These are phyloP conservation scores for Termitomyces sp. DNA, from an alignment of 768 basidiomycete species.

Conservation along the genomic window DNA sequence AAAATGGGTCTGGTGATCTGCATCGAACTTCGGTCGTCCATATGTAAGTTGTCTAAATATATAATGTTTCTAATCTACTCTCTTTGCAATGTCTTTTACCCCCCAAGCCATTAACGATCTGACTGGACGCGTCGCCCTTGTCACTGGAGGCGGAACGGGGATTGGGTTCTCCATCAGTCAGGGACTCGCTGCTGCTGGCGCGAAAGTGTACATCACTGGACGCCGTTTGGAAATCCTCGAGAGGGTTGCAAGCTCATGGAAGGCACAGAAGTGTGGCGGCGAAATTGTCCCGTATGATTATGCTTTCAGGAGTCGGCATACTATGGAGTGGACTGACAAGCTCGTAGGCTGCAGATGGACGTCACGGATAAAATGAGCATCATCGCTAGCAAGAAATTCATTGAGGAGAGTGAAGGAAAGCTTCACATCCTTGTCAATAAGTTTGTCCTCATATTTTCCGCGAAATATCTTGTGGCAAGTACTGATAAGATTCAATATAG, in stretches of 20 bases:
- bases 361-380: conserved; percentile 69
- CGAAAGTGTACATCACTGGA: conserved; percentile 77
- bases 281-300: conserved; percentile 50
- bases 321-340: neutral
- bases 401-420: conserved; percentile 58
- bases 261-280: conserved; percentile 36
- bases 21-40: neutral
- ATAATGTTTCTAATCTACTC: neutral
- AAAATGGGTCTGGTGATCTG: neutral
- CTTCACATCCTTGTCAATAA: conserved; percentile 82
- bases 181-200: conserved; percentile 72
- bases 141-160: conserved; percentile 50
- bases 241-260: conserved; percentile 44
- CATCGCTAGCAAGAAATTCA: conserved; percentile 39
- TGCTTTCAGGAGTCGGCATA: neutral
- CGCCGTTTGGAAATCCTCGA: conserved; percentile 62
- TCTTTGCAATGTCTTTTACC: conserved; percentile 22
- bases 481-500: conserved; percentile 27
- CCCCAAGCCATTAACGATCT: conserved; percentile 43
- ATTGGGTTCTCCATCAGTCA: conserved; percentile 61
- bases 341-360: conserved; percentile 54
- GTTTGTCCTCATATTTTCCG: conserved; percentile 15
- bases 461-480: neutral
- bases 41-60: conserved; percentile 7
- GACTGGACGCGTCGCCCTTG: conserved; percentile 48